Base-by-base conservation (phyloP, 116 monocot genomes). In the Zostera marina region DNA sequence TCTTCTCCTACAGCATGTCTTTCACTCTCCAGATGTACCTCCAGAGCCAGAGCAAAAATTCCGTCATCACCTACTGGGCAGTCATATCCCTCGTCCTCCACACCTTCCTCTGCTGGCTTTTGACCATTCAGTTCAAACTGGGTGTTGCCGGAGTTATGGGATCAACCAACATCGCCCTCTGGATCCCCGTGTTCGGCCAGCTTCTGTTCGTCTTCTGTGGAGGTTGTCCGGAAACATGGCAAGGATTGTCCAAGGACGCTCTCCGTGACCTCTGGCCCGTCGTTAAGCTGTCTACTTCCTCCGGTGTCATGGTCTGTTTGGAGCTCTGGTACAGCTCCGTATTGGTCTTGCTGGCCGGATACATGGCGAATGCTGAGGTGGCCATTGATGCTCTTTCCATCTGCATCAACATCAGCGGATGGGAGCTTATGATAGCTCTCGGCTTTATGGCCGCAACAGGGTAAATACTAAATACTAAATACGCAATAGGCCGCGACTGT, bases 271-370 rank as follows among this genome's bases (percentile, higher is more conserved):
- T 85, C 1, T 64, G 74, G 69, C 42, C 59, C 8, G 52, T 84
- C 42, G 38, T 76, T 26, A 84, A 77, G 64, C 76, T 84, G 23
- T 84, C 2, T 70, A 25, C 22, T 20, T 53, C 53, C 79, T 85
- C 85, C 57, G 85, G 85, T 20, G 63, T 73, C 14, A 85, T 85
- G 85, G 8, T 85, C 5, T 81, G 82, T 52, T 61, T 90, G 70
- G 90, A 90, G 56, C 17, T 81, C 1, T 90, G 84, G 90, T 91
- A 91, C 77, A 76, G 75, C 26, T 79, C 74, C 40, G 70, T 81
- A n/a, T 62, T 91, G 79, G 59, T 91, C 1, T 26, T 91, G 14
- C 25, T 91, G 22, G 81, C 90, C 9, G 81, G 90, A 1, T 46
- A 81, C 44, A 79, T 85, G 74, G 64, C 68, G 16, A 65, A 91